Evolutionary conservation across 2,329 filamentous ascomycete species (phyloP), one percentile per base, ranked within the genome.

Genomic region (Curvularia hawaiiensis): DNA sequence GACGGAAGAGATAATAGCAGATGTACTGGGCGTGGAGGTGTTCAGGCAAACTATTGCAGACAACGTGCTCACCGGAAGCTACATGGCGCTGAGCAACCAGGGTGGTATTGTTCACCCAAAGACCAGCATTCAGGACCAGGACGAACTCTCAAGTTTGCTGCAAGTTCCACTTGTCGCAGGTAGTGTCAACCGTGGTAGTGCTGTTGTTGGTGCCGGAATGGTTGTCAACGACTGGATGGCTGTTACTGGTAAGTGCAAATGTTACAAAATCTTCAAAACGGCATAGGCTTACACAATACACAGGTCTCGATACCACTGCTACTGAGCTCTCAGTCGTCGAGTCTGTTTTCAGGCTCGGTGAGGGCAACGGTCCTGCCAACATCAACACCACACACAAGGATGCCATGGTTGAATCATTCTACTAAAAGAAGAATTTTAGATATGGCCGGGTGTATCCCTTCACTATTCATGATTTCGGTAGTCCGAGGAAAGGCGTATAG

Each of bases 331-430:
- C 92, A 74, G 95, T 99, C 58, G 86, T 99, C 56, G 95, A 99
- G 84, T 93, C 89, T 70, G 93, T 99, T 64, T 99, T 99, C 84
- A 87, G 92, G 71, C 83, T 99, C 46, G 93, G 93, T 63, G 94
- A 98, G 82, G 92, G 91, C 69, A 82, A 80, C 52, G 91, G 86
- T 7, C 89, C 92, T 50, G 87, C 87, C 72, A 88, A 86, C 70
- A 92, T 94, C 80, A 91, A 91, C 77, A 90, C 88, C 51, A 88
- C 82, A 68, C 88, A 97, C 83, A 98, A 97, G 86, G 94, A 98
- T 78, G 95, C 92, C 65, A 96, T 99, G 87, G 95, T 99, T 61
- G 95, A 99, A 83, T 96, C 91, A 71, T 99, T 98, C 82, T 99
- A 99, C 83, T 99, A 84, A 84, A 63, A 45, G 41, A 52, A n/a